phyloP scores from a whole-genome alignment of 2,329 filamentous ascomycete species.

The Podosphaera xanthii region DNA sequence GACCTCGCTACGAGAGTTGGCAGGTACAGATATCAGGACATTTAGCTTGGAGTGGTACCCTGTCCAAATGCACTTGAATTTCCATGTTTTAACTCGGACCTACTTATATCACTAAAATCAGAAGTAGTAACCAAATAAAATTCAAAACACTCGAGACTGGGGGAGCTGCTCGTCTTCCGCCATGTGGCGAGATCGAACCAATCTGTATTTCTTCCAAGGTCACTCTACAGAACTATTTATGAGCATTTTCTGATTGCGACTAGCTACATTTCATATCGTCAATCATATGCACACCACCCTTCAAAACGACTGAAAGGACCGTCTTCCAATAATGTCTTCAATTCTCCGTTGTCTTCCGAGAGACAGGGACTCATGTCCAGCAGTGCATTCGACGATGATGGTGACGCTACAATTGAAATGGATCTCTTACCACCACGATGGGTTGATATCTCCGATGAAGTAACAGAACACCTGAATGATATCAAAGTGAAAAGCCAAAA shows the following conservation, averaged over 20 bases:
- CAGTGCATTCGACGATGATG: constrained; percentile 59
- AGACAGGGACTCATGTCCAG: constrained; percentile 66
- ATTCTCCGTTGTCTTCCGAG: constrained; percentile 37
- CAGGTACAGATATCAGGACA: too few species aligned
- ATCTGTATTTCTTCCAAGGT: constrained; percentile 42
- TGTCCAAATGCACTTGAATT: too few species aligned
- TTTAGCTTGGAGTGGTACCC: too few species aligned
- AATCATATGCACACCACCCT: constrained; percentile 92
- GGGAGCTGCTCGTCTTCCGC: constrained; percentile 21
- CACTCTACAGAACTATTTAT: constrained; percentile 4
- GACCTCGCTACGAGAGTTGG: too few species aligned
- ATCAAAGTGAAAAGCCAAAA: constrained; percentile 65
- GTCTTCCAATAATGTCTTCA: constrained; percentile 28
- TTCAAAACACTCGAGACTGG: neutral
- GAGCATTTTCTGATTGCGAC: constrained; percentile 12
- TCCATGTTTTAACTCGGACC: too few species aligned
- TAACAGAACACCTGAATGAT: constrained; percentile 57
- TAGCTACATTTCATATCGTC: constrained; percentile 96
- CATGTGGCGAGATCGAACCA: constrained; percentile 99
- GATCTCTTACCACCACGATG: constrained; percentile 84
- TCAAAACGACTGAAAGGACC: constrained; percentile 56
- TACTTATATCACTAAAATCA: too few species aligned
- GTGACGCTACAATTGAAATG: constrained; percentile 95
- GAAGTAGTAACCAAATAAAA: too few species aligned
- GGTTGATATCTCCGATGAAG: constrained; percentile 88